Conservation (phyloP, 1,284 basidiomycete species). For the Rhodotorula sp. region DNA sequence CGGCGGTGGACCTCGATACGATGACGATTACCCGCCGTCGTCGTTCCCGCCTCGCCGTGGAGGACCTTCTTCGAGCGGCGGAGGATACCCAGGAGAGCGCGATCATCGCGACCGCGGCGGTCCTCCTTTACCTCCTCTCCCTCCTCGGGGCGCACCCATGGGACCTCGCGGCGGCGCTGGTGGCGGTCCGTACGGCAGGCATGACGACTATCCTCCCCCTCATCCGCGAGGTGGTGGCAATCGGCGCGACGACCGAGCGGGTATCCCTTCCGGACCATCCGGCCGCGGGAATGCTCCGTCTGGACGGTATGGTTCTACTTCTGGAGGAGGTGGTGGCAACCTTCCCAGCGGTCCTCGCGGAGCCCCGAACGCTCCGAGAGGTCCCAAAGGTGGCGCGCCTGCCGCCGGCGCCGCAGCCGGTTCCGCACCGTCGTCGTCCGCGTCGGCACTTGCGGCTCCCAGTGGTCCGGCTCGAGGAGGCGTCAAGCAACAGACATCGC, state of each 20-base stretch:
- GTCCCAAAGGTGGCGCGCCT: conserved; percentile 3
- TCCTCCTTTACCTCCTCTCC: not conserved
- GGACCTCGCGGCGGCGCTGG: conserved; percentile 8
- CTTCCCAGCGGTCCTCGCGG: conserved; percentile 1
- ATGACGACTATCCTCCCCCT: not conserved
- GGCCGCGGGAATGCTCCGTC: not conserved
- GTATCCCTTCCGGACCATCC: not conserved
- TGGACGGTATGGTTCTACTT: conserved; percentile 2
- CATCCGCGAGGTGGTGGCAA: not conserved
- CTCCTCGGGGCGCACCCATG: conserved; percentile 2
- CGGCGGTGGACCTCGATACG: not conserved
- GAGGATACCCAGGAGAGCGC: not conserved
- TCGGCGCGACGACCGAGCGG: conserved; percentile 1
- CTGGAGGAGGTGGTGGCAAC: not conserved
- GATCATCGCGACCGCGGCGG: not conserved
- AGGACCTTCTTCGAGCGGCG: conserved; percentile 3
- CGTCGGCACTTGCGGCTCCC: conserved; percentile 14
- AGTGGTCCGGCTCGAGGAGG: conserved; percentile 18
- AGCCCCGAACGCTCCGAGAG: not conserved
- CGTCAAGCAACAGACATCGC: conserved; percentile 12
- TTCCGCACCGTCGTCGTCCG: not conserved
- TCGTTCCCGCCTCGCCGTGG: not conserved
- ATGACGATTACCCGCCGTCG: not conserved
- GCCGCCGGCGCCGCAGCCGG: too few relatives aligned
- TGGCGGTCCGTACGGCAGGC: not conserved